Conservation (phyloP, 306 rosid genomes). For the Castanea sativa region DNA sequence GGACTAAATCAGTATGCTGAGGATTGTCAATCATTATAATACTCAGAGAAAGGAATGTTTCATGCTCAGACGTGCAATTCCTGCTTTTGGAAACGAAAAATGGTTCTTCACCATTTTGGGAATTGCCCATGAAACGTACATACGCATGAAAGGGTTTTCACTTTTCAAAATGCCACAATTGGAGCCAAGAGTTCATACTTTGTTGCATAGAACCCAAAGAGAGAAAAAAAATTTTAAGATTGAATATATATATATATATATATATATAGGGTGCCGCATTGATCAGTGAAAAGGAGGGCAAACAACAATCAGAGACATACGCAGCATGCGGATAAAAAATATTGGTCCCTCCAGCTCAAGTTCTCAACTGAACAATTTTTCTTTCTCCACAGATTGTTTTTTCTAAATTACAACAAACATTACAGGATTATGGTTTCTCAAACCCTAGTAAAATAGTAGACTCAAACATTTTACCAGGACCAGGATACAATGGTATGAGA, state of each 20-base stretch:
- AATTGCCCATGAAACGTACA: no score
- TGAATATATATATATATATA: neutral
- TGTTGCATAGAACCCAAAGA: neutral
- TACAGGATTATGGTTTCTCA: slow-evolving; percentile 25
- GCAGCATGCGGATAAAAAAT: neutral
- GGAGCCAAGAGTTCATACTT: no score
- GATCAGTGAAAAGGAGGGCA: neutral
- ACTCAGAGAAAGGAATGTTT: no score
- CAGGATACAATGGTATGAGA: slow-evolving; percentile 1
- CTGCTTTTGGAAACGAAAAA: no score
- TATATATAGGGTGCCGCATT: neutral
- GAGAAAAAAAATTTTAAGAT: neutral
- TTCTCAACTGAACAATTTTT: slow-evolving; percentile 9
- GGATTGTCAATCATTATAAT: no score
- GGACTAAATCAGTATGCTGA: no score
- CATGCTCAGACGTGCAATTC: no score
- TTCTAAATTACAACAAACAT: slow-evolving; percentile 27
- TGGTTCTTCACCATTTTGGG: no score
- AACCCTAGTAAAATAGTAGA: slow-evolving; percentile 4
- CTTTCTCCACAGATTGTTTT: slow-evolving; percentile 8
- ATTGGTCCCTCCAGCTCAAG: slow-evolving; percentile 1
- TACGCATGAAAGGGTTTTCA: no score
- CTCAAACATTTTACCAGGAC: slow-evolving; percentile 6
- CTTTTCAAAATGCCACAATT: no score
- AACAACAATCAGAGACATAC: neutral